phyloP scores from a whole-genome alignment of 2,329 filamentous ascomycete genomes.

The Leptographium wingfieldii region DNA sequence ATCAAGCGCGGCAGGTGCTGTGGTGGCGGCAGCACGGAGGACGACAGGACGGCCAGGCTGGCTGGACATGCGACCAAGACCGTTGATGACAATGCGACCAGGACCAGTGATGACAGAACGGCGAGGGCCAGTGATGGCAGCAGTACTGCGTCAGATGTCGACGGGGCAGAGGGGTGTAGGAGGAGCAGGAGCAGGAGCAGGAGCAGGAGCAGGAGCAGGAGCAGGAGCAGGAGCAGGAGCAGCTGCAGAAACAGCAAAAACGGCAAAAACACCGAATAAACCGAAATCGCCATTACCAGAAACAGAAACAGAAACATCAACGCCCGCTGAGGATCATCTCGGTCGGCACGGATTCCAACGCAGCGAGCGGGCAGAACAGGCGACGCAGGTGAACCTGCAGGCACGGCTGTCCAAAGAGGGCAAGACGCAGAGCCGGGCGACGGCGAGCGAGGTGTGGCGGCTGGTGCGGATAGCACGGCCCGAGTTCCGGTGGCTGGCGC shows the following conservation, averaged over 20 bases:
- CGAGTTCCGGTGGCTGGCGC: conserved; percentile 62
- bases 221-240: no score
- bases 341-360: conserved; percentile 18
- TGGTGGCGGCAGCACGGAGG: neutral
- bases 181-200: no score
- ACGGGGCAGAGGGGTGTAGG: neutral
- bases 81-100: no score
- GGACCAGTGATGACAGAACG: neutral
- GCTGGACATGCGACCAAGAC: neutral
- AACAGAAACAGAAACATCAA: conserved; percentile 14
- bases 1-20: neutral
- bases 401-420: conserved; percentile 81
- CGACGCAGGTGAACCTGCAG: conserved; percentile 78
- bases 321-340: conserved; percentile 16
- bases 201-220: no score
- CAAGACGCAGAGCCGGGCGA: conserved; percentile 42
- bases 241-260: neutral
- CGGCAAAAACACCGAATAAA: neutral
- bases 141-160: neutral
- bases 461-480: conserved; percentile 81
- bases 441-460: conserved; percentile 67
- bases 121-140: neutral
- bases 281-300: neutral
- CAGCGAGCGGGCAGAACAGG: conserved; percentile 75
- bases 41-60: neutral